Evolutionary conservation across 371 early-diverging fungal genomes (phyloP).

Genomic region (Mortierella sp.): DNA sequence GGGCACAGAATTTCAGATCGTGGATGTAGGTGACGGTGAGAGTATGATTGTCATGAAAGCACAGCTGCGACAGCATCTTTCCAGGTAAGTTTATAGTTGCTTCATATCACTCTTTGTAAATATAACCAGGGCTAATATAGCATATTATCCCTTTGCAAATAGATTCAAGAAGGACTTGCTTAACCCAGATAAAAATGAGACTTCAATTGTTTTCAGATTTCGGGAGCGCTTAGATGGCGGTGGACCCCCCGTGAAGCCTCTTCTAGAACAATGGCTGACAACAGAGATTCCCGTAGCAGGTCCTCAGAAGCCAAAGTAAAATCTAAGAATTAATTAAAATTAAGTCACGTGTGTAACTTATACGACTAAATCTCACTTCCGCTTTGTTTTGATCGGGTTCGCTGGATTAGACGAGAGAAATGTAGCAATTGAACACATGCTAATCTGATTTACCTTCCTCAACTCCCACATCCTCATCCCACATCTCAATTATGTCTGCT

Average conservation of each 20-base stretch:
- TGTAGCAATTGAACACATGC: not conserved
- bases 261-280: slow-evolving; percentile 67
- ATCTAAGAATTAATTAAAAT: not conserved
- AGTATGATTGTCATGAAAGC: slow-evolving; percentile 66
- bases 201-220: slow-evolving; percentile 63
- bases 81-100: slow-evolving; percentile 23
- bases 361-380: not conserved
- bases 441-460: slow-evolving; percentile 2
- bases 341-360: slow-evolving; percentile 3
- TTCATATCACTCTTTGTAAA: not conserved
- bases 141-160: not conserved
- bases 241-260: slow-evolving; percentile 67
- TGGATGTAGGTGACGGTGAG: slow-evolving; percentile 58
- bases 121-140: not conserved
- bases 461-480: not conserved
- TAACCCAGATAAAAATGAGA: slow-evolving; percentile 58
- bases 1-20: slow-evolving; percentile 60
- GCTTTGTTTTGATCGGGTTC: slow-evolving; percentile 7
- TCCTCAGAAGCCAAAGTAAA: not conserved
- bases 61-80: slow-evolving; percentile 49
- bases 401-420: not conserved
- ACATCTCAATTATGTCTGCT: slow-evolving; percentile 59
- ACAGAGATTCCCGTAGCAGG: slow-evolving; percentile 47
- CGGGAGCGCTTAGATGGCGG: slow-evolving; percentile 69
- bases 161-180: slow-evolving; percentile 60